Evolutionary conservation across 2,329 filamentous ascomycete species (phyloP).

Genomic region (Penicillium sp.): DNA sequence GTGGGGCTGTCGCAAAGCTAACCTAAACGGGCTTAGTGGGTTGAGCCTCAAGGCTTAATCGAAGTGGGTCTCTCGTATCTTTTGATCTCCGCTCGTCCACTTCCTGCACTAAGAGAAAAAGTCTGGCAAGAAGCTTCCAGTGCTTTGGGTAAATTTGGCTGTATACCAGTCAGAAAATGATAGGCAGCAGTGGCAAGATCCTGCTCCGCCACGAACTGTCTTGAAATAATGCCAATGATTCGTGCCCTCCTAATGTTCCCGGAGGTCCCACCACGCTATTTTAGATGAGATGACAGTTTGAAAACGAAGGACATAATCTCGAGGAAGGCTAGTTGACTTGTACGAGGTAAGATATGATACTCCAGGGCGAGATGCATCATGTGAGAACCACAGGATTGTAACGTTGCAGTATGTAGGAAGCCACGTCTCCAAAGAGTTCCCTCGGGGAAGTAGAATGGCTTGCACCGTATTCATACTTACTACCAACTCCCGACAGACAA

Average conservation of each 20-base stretch:
- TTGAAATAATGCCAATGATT: not conserved
- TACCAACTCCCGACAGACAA: not conserved
- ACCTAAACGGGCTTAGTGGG: not conserved
- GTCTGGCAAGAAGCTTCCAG: not conserved
- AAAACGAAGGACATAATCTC: not conserved
- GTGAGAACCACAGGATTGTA: not conserved
- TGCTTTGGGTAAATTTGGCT: not conserved
- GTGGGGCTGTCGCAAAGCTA: conserved; percentile 5
- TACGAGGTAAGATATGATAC: not conserved
- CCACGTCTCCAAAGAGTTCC: conserved; percentile 11
- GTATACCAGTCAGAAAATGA: not conserved
- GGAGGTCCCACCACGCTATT: too few species aligned
- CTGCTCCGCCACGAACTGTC: not conserved
- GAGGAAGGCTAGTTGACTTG: not conserved
- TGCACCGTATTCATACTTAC: not conserved
- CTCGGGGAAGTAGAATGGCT: not conserved
- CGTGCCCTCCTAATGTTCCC: too few species aligned
- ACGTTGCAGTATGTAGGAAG: conserved; percentile 4
- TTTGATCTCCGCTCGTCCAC: too few species aligned
- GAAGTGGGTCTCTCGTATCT: conserved; percentile 3
- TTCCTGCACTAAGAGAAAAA: not conserved
- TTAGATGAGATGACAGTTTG: not conserved
- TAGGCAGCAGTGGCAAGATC: not conserved
- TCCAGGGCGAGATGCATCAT: not conserved
- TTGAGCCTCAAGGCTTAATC: not conserved